Conservation (phyloP, 768 basidiomycete species). For the Rhodotorula toruloides region DNA sequence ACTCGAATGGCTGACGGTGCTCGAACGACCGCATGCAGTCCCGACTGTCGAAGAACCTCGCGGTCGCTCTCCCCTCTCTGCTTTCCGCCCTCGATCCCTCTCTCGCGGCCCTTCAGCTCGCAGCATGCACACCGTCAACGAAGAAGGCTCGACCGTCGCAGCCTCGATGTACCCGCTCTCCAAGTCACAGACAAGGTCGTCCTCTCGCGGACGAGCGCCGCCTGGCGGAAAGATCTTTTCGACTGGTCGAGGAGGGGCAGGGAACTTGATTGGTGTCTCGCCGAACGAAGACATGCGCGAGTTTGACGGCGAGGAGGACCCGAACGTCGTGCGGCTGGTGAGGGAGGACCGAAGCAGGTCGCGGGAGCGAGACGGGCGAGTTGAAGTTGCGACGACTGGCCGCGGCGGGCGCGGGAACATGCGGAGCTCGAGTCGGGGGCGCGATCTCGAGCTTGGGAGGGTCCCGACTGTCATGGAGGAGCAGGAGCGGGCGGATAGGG, state of each 20-base stretch:
- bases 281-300: background rate
- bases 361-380: slow-evolving; percentile 12
- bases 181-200: slow-evolving; percentile 11
- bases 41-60: slow-evolving; percentile 8
- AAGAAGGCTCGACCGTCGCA: background rate
- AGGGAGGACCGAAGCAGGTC: slow-evolving; percentile 16
- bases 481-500: slow-evolving; percentile 16
- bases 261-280: slow-evolving; percentile 20
- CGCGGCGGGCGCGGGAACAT: slow-evolving; percentile 34
- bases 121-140: slow-evolving; percentile 2
- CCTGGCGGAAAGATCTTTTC: slow-evolving; percentile 23
- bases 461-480: slow-evolving; percentile 31
- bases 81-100: slow-evolving; percentile 18
- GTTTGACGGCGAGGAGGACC: slow-evolving; percentile 28
- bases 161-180: slow-evolving; percentile 16
- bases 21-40: too few species aligned
- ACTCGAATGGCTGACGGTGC: background rate
- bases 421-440: slow-evolving; percentile 13
- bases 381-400: slow-evolving; percentile 17
- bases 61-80: slow-evolving; percentile 23
- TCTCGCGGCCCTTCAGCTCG: background rate
- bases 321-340: slow-evolving; percentile 4
- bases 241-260: slow-evolving; percentile 29
- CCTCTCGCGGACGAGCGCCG: slow-evolving; percentile 18
- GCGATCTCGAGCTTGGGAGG: slow-evolving; percentile 26